Evolutionary conservation across 345 rosid genomes (phyloP), one percentile per base, ranked within the genome.

Genomic region (Angophora floribunda): DNA sequence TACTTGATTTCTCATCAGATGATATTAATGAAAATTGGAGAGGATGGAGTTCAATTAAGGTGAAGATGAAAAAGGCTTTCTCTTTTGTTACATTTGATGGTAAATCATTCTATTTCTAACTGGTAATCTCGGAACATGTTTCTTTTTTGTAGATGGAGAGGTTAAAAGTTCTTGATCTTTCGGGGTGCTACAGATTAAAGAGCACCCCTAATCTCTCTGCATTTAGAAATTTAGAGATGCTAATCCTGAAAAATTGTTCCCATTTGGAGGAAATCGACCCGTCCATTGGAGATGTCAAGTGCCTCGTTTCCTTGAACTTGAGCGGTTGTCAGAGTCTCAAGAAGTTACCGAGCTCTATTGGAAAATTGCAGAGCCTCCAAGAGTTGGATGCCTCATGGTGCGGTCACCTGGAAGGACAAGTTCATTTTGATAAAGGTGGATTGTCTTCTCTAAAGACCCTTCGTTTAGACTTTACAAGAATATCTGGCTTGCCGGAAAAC

Each of bases 391-490:
- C 3, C 41, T 2, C 41, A 2, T 2, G 4, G 2, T 36, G 41
- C 41, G 2, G 41, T 36, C 3, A 36, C 41, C 52, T 51, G 0
- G 2, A 13, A 51, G 52, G 52, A 13, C 16, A 51, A 51, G 4
- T 51, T 14, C 17, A 0, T 0, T 0, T 51, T 13, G 16, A 51
- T 51, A 13, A 13, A 51, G 17, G 17, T 14, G 17, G 52, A 14
- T 57, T 57, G 63, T 57, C 63, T 57, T 57, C n/a, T 24, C 63
- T 57, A 9, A 57, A 57, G 13, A 10, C n/a, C 63, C n/a, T 57
- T 57, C 0, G 0, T 9, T 57, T 57, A 9, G 0, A 0, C 0
- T n/a, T n/a, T n/a, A 0, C 63, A 9, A 57, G 22, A 1, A 24
- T 57, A 22, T 57, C n/a, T 24, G 3, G 63, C 6, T 57, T 57